Base-by-base conservation (phyloP, 2,329 filamentous ascomycete species). In the Metarhizium album region DNA sequence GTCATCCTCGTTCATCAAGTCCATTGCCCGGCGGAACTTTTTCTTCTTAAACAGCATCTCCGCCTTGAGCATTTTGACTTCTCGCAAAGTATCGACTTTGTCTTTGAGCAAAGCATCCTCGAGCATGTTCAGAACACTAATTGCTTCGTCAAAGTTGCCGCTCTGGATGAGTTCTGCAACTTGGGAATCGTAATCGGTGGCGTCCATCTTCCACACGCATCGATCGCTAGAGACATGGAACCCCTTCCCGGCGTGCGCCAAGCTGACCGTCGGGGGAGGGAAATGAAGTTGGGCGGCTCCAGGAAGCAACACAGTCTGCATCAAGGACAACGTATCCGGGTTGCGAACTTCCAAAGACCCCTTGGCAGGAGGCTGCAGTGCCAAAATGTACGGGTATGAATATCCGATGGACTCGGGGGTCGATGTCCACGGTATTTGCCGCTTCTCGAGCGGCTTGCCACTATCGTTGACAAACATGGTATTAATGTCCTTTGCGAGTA, bases 401-500 rank as follows among this genome's bases (percentile, higher is more conserved):
- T 96, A 98, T 22, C 91, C 93, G 53, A 98, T 84, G 51, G 85
- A 85, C 60, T 96, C 90, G 1, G 93, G 94, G 1, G 91, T 88
- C 33, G 80, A 75, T 42, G 83, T 80, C 93, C 93, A 98, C 1
- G 90, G 90, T n/a, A 98, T 83, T 64, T 97, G 90, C 50, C 86
- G 78, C 67, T 87, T 88, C 43, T 90, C 85, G 33, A 94, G 65
- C 0, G 90, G 78, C 58, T 89, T 90, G 4, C 90, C 93, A 29
- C 89, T 78, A 11, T 85, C 80, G 52, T 93, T 85, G 57, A 95
- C 86, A 64, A 98, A 98, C 48, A 96, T 72, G 1, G 90, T 95
- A 65, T 96, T 95, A 60, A 96, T 89, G 59, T 98, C 93, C 66
- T 95, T 95, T n/a, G 91, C 89, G n/a, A 98, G 75, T 52, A 98